Base-by-base conservation (phyloP, 2,329 filamentous ascomycete genomes). In the Myriosclerotinia duriaeana region DNA sequence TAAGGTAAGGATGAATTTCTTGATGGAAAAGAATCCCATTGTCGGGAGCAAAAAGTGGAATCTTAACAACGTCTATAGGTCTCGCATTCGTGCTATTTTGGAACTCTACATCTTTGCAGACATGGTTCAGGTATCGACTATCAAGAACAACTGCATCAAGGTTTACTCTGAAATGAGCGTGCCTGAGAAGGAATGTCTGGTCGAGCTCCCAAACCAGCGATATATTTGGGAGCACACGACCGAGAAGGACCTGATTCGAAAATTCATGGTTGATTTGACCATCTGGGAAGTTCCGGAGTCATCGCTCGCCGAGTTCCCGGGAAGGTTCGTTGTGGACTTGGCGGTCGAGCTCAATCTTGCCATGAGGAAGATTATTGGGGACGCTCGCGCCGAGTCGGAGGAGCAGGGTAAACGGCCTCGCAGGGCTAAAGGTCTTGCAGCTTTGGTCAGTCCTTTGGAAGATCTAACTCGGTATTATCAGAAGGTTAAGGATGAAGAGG, bases 21-120 rank as follows among this genome's bases (percentile, higher is more conserved):
- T 26, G 22, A 5, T 2, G 5, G 48, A 5, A 30, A 52, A 52
- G 1, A 26, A 30, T 0, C 2, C 46, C 11, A 8, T 22, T 5
- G 9, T 58, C 15, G 30, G 6, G 11, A 34, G 3, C 7, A 20
- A 11, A 15, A 44, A 44, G 22, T 20, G 8, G 38, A 44, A 30
- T 20, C 1, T 26, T 7, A 5, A 9, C 14, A 22, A 58, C 5
- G 15, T 3, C 15, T 44, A n/a, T 20, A 20, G 38, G 12, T 3
- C 40, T 44, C 38, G 11, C 22, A 17, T 58, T 44, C 4, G 38
- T 11, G 44, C 22, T 14, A 22, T 44, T 20, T 11, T 58, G 3
- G 26, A 61, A 20, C 60, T 71, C 5, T 70, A 67, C 20, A 20
- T 69, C n/a, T 64, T 70, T 26, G 65, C 67, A 1, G 68, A 69